Base-by-base conservation (phyloP, 371 early-diverging fungal genomes). In the Nematocida ironsii region DNA sequence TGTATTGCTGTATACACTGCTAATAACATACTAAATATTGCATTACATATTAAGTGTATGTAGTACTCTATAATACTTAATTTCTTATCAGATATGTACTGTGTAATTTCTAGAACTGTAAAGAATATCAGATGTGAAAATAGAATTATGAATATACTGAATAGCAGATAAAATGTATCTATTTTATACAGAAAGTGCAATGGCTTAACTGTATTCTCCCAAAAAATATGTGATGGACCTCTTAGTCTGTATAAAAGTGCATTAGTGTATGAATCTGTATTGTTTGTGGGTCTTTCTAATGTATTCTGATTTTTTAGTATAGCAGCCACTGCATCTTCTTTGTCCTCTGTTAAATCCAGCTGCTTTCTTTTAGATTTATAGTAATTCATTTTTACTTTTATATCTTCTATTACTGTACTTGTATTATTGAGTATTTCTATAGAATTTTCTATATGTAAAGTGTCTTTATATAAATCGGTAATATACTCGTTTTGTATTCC, bases 1-100 rank as follows among this genome's bases (percentile, higher is more conserved):
- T 64, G 6, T 2, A 11, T 64, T 7, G 23, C 7, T 11, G 44
- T 11, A 44, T 64, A 44, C 13, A 39, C 44, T 16, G 23, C 1
- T 42, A 64, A 7, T 9, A 64, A 6, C 5, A 6, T 2, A 16
- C 64, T 23, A 40, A 64, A 13, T 39, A 27, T 2, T 18, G 27
- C 40, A 27, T 64, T 64, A 42, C 7, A 64, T 45, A 64, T 7
- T 23, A 64, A 33, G 42, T 64, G 64, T n/a, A 64, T 11, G 5
- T 64, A 64, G 64, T 64, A 64, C 39, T 64, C 23, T 13, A 64
- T 5, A 6, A 45, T 45, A n/a, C n/a, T 58, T 58, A 58, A 9
- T 58, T 23, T 0, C 23, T 58, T 9, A 9, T 11, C 7, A 0
- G 7, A n/a, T 58, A 58, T 6, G 11, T 58, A n/a, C 58, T 23